Evolutionary conservation across 2,329 filamentous ascomycete genomes (phyloP).

Genomic region (Aspergillus hiratsukae): DNA sequence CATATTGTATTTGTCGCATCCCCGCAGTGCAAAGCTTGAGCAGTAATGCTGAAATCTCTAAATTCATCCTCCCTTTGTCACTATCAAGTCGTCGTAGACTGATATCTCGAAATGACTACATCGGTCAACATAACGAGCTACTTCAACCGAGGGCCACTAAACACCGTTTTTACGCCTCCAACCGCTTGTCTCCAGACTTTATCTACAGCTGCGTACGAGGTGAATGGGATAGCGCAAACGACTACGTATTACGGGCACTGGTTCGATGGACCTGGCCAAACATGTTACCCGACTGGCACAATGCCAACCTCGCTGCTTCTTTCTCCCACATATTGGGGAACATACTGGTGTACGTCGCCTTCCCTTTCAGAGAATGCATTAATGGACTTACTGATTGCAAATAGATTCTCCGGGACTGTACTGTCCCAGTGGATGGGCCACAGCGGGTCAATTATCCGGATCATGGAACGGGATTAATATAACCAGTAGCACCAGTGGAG

Average conservation of each 20-base stretch:
- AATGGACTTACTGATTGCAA: background rate
- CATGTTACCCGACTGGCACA: background rate
- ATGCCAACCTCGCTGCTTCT: background rate
- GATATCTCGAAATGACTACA: background rate
- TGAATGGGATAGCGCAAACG: background rate
- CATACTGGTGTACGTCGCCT: background rate
- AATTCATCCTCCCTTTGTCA: background rate
- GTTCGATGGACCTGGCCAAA: background rate
- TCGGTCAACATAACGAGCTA: background rate
- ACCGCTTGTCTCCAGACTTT: background rate
- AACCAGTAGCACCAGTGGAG: background rate
- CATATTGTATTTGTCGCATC: background rate
- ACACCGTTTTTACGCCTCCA: background rate
- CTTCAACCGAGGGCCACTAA: background rate
- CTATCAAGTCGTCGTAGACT: background rate
- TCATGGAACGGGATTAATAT: background rate
- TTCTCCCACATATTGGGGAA: background rate
- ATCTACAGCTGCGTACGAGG: background rate
- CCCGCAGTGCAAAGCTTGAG: background rate
- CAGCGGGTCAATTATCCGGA: background rate
- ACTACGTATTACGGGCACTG: background rate
- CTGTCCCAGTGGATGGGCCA: background rate
- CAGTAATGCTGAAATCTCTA: background rate
- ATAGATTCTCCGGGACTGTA: background rate
- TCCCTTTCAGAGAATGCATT: background rate